phyloP scores from a whole-genome alignment of 495 filamentous ascomycete species.

The Penicillium chermesinum region DNA sequence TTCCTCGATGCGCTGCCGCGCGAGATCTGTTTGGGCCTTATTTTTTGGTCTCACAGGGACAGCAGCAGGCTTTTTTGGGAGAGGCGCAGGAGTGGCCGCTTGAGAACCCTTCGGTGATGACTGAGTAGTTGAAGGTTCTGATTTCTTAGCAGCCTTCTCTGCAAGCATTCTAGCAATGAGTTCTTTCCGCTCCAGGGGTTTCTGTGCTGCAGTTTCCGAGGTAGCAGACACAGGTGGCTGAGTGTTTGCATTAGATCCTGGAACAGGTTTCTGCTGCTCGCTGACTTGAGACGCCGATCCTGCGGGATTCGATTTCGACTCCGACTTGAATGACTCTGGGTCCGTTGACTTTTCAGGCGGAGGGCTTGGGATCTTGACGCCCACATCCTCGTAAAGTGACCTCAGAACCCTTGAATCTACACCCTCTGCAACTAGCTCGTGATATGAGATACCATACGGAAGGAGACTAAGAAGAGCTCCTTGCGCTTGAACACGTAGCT shows the following conservation, averaged over 20 bases:
- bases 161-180: slow-evolving; percentile 70
- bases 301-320: neutral
- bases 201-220: slow-evolving; percentile 20
- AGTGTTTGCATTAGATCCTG: neutral
- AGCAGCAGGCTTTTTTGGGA: slow-evolving; percentile 7
- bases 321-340: no score
- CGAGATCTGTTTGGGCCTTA: slow-evolving; percentile 52
- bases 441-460: slow-evolving; percentile 60
- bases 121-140: slow-evolving; percentile 16
- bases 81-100: neutral
- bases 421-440: slow-evolving; percentile 66
- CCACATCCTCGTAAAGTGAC: slow-evolving; percentile 60
- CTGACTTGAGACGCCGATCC: no score
- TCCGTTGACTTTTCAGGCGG: slow-evolving; percentile 4
- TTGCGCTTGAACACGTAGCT: slow-evolving; percentile 62
- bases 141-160: slow-evolving; percentile 42
- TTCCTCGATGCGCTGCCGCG: slow-evolving; percentile 47
- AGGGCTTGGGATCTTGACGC: slow-evolving; percentile 38
- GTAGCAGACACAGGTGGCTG: slow-evolving; percentile 2
- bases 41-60: slow-evolving; percentile 45
- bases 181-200: slow-evolving; percentile 67
- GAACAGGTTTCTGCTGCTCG: neutral
- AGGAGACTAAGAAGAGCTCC: slow-evolving; percentile 61
- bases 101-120: slow-evolving; percentile 14
- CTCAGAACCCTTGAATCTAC: slow-evolving; percentile 58